Conservation (phyloP, 495 filamentous ascomycete genomes). For the Neurospora discreta region DNA sequence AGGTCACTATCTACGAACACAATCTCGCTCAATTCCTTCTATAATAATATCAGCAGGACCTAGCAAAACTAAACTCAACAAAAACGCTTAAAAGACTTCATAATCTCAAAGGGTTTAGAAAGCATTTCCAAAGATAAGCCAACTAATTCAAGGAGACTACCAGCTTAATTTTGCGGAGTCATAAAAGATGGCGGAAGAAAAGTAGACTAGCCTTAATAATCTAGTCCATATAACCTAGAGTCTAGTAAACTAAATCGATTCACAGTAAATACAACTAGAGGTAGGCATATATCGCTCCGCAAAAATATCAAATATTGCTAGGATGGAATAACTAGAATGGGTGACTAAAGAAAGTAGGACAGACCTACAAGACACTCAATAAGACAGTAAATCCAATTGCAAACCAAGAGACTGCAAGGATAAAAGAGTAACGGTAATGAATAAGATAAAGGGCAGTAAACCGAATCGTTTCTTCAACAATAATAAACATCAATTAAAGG, state of each 20-base stretch:
- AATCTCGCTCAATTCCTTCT: not conserved
- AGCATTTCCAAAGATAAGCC: not conserved
- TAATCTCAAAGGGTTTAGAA: not conserved
- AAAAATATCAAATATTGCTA: not conserved
- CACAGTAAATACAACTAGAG: not conserved
- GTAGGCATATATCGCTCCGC: not conserved
- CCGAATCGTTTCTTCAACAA: no score
- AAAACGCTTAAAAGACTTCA: no score
- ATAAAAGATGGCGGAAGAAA: not conserved
- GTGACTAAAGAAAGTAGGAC: not conserved
- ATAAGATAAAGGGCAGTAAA: not conserved
- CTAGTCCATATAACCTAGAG: fast-evolving
- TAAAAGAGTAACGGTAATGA: not conserved
- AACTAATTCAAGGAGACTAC: not conserved
- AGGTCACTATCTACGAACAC: not conserved
- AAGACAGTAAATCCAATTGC: not conserved
- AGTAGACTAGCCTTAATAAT: not conserved
- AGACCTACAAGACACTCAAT: not conserved
- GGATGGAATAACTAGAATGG: not conserved
- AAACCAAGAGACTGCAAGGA: not conserved
- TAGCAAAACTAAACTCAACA: no score
- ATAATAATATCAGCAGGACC: no score
- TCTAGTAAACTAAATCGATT: not conserved
- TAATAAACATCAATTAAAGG: no score
- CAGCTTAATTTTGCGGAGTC: not conserved